Conservation (phyloP, 176 grass and related monocot genomes). For the Musa itinerans region DNA sequence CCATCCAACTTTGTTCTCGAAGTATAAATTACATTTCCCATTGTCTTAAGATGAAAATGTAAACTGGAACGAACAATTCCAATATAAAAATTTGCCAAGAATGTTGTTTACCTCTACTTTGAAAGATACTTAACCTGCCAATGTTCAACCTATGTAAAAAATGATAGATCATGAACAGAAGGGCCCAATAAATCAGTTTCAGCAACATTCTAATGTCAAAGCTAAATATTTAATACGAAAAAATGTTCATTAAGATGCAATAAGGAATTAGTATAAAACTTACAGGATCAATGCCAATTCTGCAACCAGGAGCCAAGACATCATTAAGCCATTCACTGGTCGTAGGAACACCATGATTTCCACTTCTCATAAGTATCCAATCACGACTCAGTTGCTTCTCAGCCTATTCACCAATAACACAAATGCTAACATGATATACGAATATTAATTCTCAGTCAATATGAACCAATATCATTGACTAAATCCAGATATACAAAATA, state of each 20-base stretch:
- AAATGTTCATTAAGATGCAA: not conserved
- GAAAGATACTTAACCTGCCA: too few relatives aligned
- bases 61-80: too few relatives aligned
- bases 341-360: conserved; percentile 72
- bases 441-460: not conserved
- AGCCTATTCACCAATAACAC: conserved; percentile 42
- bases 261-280: conserved; percentile 15
- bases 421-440: conserved; percentile 5
- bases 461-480: not conserved
- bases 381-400: conserved; percentile 62
- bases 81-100: too few relatives aligned
- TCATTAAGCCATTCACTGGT: conserved; percentile 88
- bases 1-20: too few relatives aligned
- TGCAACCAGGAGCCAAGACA: conserved; percentile 60
- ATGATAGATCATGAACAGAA: too few relatives aligned
- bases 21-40: too few relatives aligned
- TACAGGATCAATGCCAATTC: conserved; percentile 96
- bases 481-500: not conserved
- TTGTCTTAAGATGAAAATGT: too few relatives aligned
- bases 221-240: not conserved
- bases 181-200: too few relatives aligned
- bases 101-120: too few relatives aligned
- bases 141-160: too few relatives aligned
- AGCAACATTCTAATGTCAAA: too few relatives aligned
- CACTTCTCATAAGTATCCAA: conserved; percentile 86